A percentile compares a stretch with the other conserved stretches of the same genome.
Conservation (phyloP, 345 rosid species). For the Eucalyptus pauciflora region DNA sequence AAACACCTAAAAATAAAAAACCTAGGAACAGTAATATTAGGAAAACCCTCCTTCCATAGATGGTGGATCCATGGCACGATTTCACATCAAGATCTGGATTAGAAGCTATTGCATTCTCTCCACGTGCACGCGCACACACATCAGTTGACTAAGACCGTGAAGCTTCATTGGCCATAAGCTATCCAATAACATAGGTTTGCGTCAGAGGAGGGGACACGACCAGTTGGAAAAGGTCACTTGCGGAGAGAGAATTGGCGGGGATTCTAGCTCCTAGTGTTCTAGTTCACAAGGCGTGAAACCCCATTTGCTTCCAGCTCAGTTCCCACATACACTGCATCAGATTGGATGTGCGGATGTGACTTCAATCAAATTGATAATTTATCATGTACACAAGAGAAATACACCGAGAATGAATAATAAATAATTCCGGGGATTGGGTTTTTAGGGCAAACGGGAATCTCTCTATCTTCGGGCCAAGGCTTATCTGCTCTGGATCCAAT, state of each 20-base stretch:
- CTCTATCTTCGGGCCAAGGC: slow-evolving; percentile 2
- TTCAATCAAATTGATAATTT: background rate
- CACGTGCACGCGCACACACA: background rate
- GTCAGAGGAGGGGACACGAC: background rate
- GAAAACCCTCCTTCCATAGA: background rate
- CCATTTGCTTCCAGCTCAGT: background rate
- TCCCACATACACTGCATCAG: slow-evolving; percentile 23
- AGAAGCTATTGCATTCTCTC: background rate
- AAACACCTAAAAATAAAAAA: background rate
- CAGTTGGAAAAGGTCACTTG: background rate
- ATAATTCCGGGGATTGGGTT: background rate
- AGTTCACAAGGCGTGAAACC: background rate
- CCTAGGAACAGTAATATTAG: background rate
- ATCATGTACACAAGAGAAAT: background rate
- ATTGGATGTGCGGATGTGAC: background rate
- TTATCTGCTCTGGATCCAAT: slow-evolving; percentile 24
- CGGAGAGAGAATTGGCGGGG: background rate
- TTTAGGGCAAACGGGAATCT: slow-evolving; percentile 7
- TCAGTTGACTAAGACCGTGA: background rate
- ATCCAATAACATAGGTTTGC: background rate
- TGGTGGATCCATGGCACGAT: background rate
- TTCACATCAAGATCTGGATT: background rate
- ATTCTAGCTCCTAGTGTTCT: background rate
- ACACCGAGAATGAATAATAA: background rate
- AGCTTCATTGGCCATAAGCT: background rate